Evolutionary conservation across 441 rosid species (phyloP), one percentile per base, ranked within the genome.

Genomic region (Bruguiera hainesii): DNA sequence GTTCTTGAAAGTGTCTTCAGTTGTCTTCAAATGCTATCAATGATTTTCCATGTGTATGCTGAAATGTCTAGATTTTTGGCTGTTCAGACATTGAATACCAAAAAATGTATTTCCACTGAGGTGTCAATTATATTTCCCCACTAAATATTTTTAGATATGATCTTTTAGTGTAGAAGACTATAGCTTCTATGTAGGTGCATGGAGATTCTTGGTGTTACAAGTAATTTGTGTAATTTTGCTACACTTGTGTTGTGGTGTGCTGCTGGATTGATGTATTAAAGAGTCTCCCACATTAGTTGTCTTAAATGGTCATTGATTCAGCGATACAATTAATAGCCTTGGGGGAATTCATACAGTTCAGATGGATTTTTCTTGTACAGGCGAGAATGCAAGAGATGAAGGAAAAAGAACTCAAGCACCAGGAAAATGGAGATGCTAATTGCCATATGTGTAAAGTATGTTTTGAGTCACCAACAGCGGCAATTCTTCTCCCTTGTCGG

Each of bases 331-430:
- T 33, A 33, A 33, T 7, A 33, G 37, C 37, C 37, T 33, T 33
- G 37, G 7, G 2, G 37, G 37, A 33, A 33, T 33, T 33, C 37
- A 33, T 33, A 33, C 48, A 13, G 5, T 13, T 42, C 48, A 42
- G 18, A 42, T 42, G 18, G 2, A 49, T 53, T 53, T 42, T 66
- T 60, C 46, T 69, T 59, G 60, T 61, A 78, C 83, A 96, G 99
- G 98, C 93, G 19, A 80, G 96, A 63, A 92, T 96, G 96, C 96
- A 89, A 81, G 98, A 95, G 72, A 92, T 92, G 91, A 92, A 89
- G 76, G 96, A 95, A 78, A 92, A 88, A 73, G 98, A 95, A 76
- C 80, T 83, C 64, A 86, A 87, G 77, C 78, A 81, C 58, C 65
- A 65, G 9, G 93, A 87, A 50, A 87, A 84, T 56, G 97, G 91